Evolutionary conservation across 2,329 filamentous ascomycete species (phyloP).

Genomic region (Polychaeton citri): DNA sequence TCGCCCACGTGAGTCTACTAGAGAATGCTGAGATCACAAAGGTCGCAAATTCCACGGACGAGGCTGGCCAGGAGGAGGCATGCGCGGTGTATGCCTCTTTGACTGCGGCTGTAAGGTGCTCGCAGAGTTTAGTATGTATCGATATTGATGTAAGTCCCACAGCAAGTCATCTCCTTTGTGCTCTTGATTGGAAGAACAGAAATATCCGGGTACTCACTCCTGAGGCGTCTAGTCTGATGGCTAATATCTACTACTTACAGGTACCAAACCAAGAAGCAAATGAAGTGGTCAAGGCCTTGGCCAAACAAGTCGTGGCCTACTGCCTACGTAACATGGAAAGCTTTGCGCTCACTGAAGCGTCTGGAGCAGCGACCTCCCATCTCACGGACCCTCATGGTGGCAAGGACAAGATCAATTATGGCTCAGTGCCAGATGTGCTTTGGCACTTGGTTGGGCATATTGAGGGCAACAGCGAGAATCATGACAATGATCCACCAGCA

Average conservation of each 20-base stretch:
- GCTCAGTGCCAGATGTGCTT: constrained; percentile 60
- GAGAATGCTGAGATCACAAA: constrained; percentile 63
- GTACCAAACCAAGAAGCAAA: constrained; percentile 66
- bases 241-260: constrained; percentile 7
- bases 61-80: constrained; percentile 77
- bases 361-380: constrained; percentile 28
- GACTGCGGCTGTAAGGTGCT: constrained; percentile 75
- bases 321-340: constrained; percentile 83
- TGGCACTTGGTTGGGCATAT: constrained; percentile 72
- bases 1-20: constrained; percentile 78
- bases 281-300: constrained; percentile 81
- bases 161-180: background rate
- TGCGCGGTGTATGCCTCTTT: constrained; percentile 87
- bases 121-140: constrained; percentile 69
- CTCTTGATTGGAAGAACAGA: background rate
- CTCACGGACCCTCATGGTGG: constrained; percentile 27
- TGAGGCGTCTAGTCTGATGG: background rate
- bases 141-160: constrained; percentile 57
- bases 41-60: constrained; percentile 62
- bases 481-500: constrained; percentile 53
- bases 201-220: background rate
- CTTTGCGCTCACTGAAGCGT: constrained; percentile 53
- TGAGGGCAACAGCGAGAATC: constrained; percentile 34
- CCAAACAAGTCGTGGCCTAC: constrained; percentile 89
- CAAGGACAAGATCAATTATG: constrained; percentile 31